Percentiles rank a stretch among this genome's conserved stretches.
Evolutionary conservation across 805 yeast species (phyloP).

Genomic region (Myxozyma geophila): DNA sequence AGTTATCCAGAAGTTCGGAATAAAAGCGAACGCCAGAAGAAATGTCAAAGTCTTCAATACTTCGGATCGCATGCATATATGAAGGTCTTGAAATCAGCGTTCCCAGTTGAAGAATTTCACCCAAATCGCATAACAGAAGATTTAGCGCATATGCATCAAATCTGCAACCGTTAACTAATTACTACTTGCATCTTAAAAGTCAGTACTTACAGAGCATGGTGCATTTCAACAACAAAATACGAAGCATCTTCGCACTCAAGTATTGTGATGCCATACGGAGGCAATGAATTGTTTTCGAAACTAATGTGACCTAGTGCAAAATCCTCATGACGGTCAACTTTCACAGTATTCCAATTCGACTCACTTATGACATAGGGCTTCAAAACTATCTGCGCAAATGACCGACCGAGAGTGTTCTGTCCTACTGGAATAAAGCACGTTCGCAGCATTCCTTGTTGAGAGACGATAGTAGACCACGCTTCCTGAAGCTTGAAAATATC

Average conservation of each 20-base stretch:
- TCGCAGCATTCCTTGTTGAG: slow-evolving; percentile 28
- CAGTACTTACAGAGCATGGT: slow-evolving; percentile 32
- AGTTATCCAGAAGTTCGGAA: slow-evolving; percentile 1
- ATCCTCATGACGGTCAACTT: background rate
- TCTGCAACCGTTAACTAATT: slow-evolving; percentile 3
- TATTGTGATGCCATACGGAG: slow-evolving; percentile 16
- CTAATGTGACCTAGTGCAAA: background rate
- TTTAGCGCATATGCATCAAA: slow-evolving; percentile 33
- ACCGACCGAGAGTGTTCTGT: slow-evolving; percentile 10
- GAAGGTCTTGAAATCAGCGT: slow-evolving; percentile 10
- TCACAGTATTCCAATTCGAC: background rate
- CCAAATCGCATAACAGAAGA: slow-evolving; percentile 23
- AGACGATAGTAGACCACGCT: slow-evolving; percentile 14
- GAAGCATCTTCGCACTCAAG: background rate
- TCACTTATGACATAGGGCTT: background rate
- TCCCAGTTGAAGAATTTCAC: background rate
- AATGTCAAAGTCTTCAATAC: slow-evolving; percentile 11
- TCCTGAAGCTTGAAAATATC: slow-evolving; percentile 8
- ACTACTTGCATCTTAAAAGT: background rate
- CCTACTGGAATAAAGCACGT: slow-evolving; percentile 29
- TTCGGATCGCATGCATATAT: slow-evolving; percentile 1
- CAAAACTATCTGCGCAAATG: slow-evolving; percentile 29
- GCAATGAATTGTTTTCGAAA: background rate
- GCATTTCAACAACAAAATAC: slow-evolving; percentile 22
- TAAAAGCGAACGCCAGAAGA: slow-evolving; percentile 6